phyloP scores from a whole-genome alignment of 305 asterid genomes.

The Coffea humblotiana region DNA sequence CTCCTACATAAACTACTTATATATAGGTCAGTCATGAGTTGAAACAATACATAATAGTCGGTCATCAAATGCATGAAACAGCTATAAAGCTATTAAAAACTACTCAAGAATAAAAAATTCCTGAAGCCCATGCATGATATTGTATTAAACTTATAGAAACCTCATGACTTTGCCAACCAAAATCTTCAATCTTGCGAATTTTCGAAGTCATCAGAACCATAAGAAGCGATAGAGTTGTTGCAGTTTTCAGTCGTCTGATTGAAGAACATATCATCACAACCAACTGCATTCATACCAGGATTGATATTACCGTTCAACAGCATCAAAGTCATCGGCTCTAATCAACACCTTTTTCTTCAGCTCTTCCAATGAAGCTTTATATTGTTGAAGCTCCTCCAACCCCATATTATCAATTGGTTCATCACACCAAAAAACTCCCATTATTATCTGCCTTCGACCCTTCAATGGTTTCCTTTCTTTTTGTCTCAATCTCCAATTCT shows the following conservation, averaged over 20 bases:
- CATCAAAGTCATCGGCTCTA: conserved; percentile 40
- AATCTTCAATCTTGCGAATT: neutral
- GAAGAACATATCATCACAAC: conserved; percentile 11
- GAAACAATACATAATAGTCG: too few species aligned
- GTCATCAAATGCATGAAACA: too few species aligned
- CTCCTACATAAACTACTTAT: too few species aligned
- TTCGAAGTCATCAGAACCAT: neutral
- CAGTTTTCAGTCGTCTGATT: neutral
- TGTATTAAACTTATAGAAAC: too few species aligned
- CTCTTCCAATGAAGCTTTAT: conserved; percentile 39
- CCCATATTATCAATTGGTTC: conserved; percentile 32
- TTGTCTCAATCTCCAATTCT: conserved; percentile 50
- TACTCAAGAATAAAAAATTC: neutral
- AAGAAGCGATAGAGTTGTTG: neutral
- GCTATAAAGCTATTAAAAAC: too few species aligned
- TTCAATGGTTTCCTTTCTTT: conserved; percentile 35
- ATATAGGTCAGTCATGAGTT: too few species aligned
- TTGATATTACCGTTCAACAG: conserved; percentile 6
- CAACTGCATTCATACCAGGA: neutral
- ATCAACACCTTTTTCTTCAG: conserved; percentile 31
- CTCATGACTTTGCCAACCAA: too few species aligned
- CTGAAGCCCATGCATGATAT: neutral
- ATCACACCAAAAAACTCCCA: conserved; percentile 34
- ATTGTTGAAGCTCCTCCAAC: conserved; percentile 42
- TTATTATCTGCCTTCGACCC: conserved; percentile 22